Evolutionary conservation across 2,329 filamentous ascomycete species (phyloP), one percentile per base, ranked within the genome.

Genomic region (Cercospora citrullina): DNA sequence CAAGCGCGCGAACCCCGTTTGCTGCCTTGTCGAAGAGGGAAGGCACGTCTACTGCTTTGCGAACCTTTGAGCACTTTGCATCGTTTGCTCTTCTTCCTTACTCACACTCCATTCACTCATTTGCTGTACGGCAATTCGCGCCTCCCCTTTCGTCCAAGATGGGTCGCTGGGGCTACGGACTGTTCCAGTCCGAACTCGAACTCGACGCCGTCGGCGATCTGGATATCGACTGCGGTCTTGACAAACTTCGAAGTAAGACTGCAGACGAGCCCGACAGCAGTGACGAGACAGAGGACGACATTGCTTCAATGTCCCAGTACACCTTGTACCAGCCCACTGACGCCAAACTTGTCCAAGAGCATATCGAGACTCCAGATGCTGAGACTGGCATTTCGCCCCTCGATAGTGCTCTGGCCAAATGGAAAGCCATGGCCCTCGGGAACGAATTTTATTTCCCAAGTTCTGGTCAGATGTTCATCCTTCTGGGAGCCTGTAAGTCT

Each of bases 131-230:
- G 31, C 31, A 12, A 14, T 9, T 33, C 9, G 31, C 31, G 12
- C 31, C 31, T 2, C 30, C 8, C 7, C 8, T 10, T 14, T 14
- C 28, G 12, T n/a, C 55, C 9, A 14, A 23, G n/a, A 72, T 72
- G 70, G 70, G 70, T 10, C 39, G 36, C 21, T 69, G 67, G 67
- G 68, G 70, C 21, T 60, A 64, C 9, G 62, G 67, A n/a, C 62
- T 71, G 10, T 69, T 72, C 62, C 63, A 72, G 26, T 71, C 68
- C 9, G 70, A 72, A 21, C 48, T 65, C 23, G 70, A 72, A 31
- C 42, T 42, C 33, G 69, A 69, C 30, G 7, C 5, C 8, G 30
- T 68, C 16, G 18, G 10, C 7, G 63, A 59, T 0, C 57, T 69
- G 26, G 6, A 28, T 18, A 9, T 5, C 21, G 59, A 61, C 1